Evolutionary conservation across 2,329 filamentous ascomycete species (phyloP).

Genomic region (Botrytis porri): DNA sequence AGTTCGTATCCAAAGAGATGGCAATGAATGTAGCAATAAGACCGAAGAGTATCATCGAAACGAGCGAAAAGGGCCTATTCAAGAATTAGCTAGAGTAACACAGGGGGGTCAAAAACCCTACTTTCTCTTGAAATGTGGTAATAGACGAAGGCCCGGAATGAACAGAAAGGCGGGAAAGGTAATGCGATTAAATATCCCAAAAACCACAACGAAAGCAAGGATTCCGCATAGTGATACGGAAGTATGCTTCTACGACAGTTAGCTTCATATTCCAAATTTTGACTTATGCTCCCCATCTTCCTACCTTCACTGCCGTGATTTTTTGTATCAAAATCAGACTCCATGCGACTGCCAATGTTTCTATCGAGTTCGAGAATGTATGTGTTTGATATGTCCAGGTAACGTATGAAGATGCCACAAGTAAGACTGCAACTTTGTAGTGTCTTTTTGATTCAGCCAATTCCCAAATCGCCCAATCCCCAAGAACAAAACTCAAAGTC

Average conservation of each 20-base stretch:
- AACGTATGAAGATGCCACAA: conserved; percentile 94
- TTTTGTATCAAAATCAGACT: conserved; percentile 86
- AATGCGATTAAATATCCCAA: conserved; percentile 93
- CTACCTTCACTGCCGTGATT: conserved; percentile 75
- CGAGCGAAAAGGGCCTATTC: conserved; percentile 56
- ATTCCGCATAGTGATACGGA: conserved; percentile 73
- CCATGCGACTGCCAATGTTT: conserved; percentile 91
- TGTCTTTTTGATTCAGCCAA: conserved; percentile 72
- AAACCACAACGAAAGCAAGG: conserved; percentile 76
- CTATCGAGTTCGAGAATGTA: conserved; percentile 96
- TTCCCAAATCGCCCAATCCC: conserved; percentile 97
- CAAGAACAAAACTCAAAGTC: conserved; percentile 87
- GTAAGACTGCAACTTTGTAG: conserved; percentile 70
- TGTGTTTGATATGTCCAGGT: conserved; percentile 99
- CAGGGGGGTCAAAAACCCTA: conserved; percentile 43
- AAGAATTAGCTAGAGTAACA: conserved; percentile 19
- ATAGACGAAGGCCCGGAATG: conserved; percentile 75
- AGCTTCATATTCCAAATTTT: conserved; percentile 19
- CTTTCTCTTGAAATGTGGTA: conserved; percentile 83
- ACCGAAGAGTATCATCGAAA: conserved; percentile 62
- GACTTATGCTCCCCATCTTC: neutral
- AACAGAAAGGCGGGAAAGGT: conserved; percentile 93
- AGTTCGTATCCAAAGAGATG: conserved; percentile 78
- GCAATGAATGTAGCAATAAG: conserved; percentile 68
- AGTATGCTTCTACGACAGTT: conserved; percentile 59